Percentiles rank a stretch among this genome's conserved stretches.
phyloP scores from a whole-genome alignment of 164 flowering plant species.

The Magnolia kwangsiensis region DNA sequence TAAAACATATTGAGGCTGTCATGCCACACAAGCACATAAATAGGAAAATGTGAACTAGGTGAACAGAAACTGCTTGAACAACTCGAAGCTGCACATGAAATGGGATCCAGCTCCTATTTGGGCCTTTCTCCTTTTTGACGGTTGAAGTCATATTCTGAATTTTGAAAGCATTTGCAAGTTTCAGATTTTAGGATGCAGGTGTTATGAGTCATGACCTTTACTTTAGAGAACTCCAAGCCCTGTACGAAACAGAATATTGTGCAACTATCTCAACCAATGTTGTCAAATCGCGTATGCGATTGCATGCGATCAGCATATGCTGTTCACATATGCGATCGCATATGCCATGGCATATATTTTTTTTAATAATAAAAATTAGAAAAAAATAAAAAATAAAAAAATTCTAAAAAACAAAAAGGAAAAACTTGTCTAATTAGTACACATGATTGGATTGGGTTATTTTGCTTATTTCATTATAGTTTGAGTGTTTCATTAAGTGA shows the following conservation, averaged over 20 bases:
- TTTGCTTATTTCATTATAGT: too few relatives aligned
- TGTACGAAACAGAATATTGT: conserved; percentile 96
- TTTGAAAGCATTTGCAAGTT: not conserved
- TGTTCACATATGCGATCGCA: too few relatives aligned
- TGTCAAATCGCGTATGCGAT: too few relatives aligned
- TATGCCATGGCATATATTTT: too few relatives aligned
- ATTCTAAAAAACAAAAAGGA: too few relatives aligned
- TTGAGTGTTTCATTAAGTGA: too few relatives aligned
- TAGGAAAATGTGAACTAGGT: conserved; percentile 78
- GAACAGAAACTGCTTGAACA: conserved; percentile 93
- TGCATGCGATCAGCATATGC: too few relatives aligned
- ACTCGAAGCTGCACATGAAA: conserved; percentile 71
- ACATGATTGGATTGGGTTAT: too few relatives aligned
- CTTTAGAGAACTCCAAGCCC: conserved; percentile 87
- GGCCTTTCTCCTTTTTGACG: not conserved
- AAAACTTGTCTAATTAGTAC: too few relatives aligned
- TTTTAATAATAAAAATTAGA: too few relatives aligned
- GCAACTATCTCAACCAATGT: conserved; percentile 42
- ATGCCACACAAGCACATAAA: conserved; percentile 94
- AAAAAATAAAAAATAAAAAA: too few relatives aligned
- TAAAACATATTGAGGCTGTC: conserved; percentile 65
- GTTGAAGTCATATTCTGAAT: not conserved
- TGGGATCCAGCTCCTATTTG: not conserved
- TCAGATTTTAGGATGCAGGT: not conserved
- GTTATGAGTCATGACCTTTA: conserved; percentile 50